phyloP scores from a whole-genome alignment of 2,329 filamentous ascomycete species.

The Dactylellina parvicollis region DNA sequence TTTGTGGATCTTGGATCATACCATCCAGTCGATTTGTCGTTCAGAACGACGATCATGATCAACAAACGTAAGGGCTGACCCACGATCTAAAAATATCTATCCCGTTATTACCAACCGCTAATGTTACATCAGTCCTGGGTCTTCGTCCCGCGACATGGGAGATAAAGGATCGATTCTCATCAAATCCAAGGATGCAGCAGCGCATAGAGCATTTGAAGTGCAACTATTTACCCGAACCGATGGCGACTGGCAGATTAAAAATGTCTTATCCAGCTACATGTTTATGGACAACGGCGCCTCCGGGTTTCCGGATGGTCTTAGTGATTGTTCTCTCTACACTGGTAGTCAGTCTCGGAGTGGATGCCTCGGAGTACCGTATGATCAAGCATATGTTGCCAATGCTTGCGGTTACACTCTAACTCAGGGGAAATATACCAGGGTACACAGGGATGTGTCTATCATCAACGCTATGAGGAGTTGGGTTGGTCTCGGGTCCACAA shows the following conservation, averaged over 20 bases:
- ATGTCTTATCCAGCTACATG: slow-evolving; percentile 58
- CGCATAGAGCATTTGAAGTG: slow-evolving; percentile 58
- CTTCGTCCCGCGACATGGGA: slow-evolving; percentile 59
- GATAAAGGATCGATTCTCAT: slow-evolving; percentile 58
- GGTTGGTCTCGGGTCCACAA: slow-evolving; percentile 57
- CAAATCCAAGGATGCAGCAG: slow-evolving; percentile 58
- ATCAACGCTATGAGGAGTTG: slow-evolving; percentile 59
- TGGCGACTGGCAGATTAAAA: slow-evolving; percentile 58
- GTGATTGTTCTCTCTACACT: slow-evolving; percentile 58
- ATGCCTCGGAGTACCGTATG: slow-evolving; percentile 58
- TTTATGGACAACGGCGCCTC: slow-evolving; percentile 57
- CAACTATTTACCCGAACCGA: slow-evolving; percentile 59
- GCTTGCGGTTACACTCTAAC: slow-evolving; percentile 58
- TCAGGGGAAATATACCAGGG: slow-evolving; percentile 58
- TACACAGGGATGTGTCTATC: slow-evolving; percentile 58
- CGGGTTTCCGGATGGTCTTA: slow-evolving; percentile 58
- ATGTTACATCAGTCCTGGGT: slow-evolving; percentile 50
- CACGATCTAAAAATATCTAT: neutral
- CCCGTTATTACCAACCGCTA: neutral
- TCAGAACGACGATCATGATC: slow-evolving; percentile 60
- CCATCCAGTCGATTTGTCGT: slow-evolving; percentile 58
- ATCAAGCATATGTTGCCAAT: slow-evolving; percentile 57
- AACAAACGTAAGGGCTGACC: slow-evolving; percentile 55
- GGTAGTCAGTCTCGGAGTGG: slow-evolving; percentile 53
- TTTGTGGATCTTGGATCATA: slow-evolving; percentile 57